Conservation (phyloP, 2,329 filamentous ascomycete genomes). For the Rhytidhysteron rufulum region DNA sequence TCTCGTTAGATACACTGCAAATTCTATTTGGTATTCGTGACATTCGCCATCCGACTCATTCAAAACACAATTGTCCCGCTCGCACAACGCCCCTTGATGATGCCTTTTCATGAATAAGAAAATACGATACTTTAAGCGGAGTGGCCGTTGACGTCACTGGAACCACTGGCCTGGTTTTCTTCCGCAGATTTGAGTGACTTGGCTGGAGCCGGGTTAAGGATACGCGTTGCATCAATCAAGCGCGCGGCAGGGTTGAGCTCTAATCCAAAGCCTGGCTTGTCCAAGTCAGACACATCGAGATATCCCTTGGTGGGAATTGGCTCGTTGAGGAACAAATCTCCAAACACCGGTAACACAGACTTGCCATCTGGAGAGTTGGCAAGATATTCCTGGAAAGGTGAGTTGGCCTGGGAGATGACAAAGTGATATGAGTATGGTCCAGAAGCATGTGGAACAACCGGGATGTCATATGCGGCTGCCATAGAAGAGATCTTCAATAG, state of each 20-base stretch:
- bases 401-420: conserved; percentile 88
- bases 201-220: conserved; percentile 63
- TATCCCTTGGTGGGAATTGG: conserved; percentile 82
- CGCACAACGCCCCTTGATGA: no score
- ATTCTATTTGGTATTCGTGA: no score
- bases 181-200: conserved; percentile 33
- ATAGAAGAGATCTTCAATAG: conserved; percentile 83
- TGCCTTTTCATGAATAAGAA: no score
- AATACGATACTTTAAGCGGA: conserved; percentile 1
- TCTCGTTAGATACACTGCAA: no score
- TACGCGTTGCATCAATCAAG: conserved; percentile 69
- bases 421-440: conserved; percentile 96
- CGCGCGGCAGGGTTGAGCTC: conserved; percentile 79
- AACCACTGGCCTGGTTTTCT: conserved; percentile 3
- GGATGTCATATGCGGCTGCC: conserved; percentile 89
- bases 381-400: conserved; percentile 92
- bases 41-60: no score
- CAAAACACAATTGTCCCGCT: no score
- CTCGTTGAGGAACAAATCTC: conserved; percentile 85
- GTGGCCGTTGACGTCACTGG: conserved; percentile 3
- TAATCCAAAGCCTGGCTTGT: conserved; percentile 87
- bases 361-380: conserved; percentile 90
- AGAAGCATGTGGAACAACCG: conserved; percentile 90
- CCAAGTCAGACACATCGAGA: conserved; percentile 72
- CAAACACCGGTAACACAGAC: conserved; percentile 86